Base-by-base conservation (phyloP, 2,329 filamentous ascomycete genomes). In the Colletotrichum sp. region DNA sequence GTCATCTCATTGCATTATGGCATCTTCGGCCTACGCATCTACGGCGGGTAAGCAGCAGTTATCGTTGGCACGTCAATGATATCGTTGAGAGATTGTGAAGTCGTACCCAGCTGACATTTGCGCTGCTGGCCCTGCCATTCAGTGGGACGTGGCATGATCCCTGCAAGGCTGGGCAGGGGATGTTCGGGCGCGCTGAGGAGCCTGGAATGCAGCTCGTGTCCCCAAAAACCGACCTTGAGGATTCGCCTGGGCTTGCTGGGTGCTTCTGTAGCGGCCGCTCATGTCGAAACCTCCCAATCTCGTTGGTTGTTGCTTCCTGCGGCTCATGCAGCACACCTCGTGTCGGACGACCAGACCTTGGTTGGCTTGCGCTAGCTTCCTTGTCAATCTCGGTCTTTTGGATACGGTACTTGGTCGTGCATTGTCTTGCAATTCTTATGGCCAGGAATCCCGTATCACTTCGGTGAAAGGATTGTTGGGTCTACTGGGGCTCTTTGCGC, bases 321-420 rank as follows among this genome's bases (percentile, higher is more conserved):
- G 21, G 57, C 28, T 32, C 21, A 32, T 76, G 55, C 64, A 76
- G 52, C 30, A 57, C 55, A 73, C 32, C 70, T 73, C 73, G 64
- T 76, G 59, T 76, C 39, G 44, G 26, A 34, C 26, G 26, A 34
- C 24, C 21, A 44, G 34, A 32, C 28, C 74, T 72, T 64, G 72
- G 69, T 39, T 59, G 24, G 26, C 32, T 44, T 21, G 69, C 69
- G 57, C 24, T 34, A 60, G 52, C n/a, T 13, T 15, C 26, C 52
- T 16, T 18, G 39, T 15, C 44, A 8, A 26, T 49, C 44, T 18
- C 21, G 26, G 16, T 30, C n/a, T 16, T 36, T 49, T 68, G 44
- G 8, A 57, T 12, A n/a, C 26, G 15, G 28, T 9, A 55, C 9
- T 49, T 57, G 24, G 30, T 52, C 18, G 26, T 21, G 26, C 12